Evolutionary conservation across 352 stramenopile genomes (phyloP).

Genomic region (Phytophthora hybrid): DNA sequence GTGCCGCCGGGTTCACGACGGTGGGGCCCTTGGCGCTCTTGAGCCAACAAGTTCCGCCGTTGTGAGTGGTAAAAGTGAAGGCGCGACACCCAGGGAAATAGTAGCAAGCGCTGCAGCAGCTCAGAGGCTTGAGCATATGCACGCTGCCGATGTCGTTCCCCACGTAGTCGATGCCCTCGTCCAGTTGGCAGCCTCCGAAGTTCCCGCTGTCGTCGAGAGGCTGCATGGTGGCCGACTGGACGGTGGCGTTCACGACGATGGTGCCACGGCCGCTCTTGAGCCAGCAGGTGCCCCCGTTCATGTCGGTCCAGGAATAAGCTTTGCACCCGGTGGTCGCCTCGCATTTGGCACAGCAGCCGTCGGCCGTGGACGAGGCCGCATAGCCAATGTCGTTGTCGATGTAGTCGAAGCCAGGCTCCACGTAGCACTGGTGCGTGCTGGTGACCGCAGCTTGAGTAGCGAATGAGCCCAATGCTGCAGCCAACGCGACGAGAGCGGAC

Average conservation of each 20-base stretch:
- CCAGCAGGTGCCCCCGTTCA: conserved; percentile 63
- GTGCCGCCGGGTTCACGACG: conserved; percentile 19
- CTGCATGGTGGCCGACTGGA: conserved; percentile 26
- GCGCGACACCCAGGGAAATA: conserved; percentile 43
- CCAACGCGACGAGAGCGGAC: not conserved
- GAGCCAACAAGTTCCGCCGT: conserved; percentile 43
- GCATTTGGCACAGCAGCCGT: conserved; percentile 34
- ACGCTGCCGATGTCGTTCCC: conserved; percentile 24
- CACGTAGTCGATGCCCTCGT: conserved; percentile 32
- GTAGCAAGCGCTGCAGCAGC: conserved; percentile 30
- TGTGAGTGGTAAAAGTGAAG: conserved; percentile 41
- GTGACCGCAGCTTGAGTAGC: conserved; percentile 23
- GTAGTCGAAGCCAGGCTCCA: conserved; percentile 42
- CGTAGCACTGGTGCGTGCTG: conserved; percentile 26
- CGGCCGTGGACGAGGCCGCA: conserved; percentile 8
- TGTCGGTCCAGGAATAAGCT: conserved; percentile 53
- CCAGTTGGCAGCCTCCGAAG: conserved; percentile 19
- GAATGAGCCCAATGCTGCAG: not conserved
- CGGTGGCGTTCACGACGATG: conserved; percentile 18
- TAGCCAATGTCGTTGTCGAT: conserved; percentile 38
- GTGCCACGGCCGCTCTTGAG: conserved; percentile 56
- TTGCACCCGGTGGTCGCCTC: conserved; percentile 32
- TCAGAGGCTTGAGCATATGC: conserved; percentile 20
- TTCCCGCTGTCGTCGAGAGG: conserved; percentile 1
- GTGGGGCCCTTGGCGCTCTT: conserved; percentile 41